A percentile compares a stretch with the other conserved stretches of the same genome.
These are phyloP conservation scores for Dipodascus albidus DNA, from an alignment of 805 yeast species.

Conservation along the genomic window DNA sequence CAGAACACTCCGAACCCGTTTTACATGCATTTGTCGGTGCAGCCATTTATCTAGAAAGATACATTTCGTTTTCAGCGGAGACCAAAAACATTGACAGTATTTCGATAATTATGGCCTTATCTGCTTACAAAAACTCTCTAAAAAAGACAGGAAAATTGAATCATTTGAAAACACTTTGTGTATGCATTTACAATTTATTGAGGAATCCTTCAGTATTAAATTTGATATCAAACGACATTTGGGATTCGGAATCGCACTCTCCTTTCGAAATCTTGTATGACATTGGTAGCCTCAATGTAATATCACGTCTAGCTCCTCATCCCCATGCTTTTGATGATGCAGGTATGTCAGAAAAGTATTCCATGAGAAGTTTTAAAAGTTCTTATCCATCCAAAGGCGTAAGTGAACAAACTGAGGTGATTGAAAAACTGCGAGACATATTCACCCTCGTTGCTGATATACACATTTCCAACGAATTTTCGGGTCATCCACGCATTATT, in stretches of 20 bases:
- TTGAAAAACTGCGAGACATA: slow-evolving; percentile 24
- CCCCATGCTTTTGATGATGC: not conserved
- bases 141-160: not conserved
- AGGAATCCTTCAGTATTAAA: not conserved
- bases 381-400: slow-evolving; percentile 1
- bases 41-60: not conserved
- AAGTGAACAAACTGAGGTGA: slow-evolving; percentile 19
- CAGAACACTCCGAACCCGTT: not conserved
- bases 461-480: slow-evolving; percentile 26
- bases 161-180: not conserved
- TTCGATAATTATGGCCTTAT: not conserved
- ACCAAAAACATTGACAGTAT: not conserved
- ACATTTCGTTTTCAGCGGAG: not conserved
- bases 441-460: slow-evolving; percentile 27
- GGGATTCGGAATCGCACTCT: slow-evolving; percentile 37
- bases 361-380: slow-evolving; percentile 11
- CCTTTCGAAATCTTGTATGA: slow-evolving; percentile 25
- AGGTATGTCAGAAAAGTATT: not conserved
- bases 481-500: slow-evolving; percentile 34
- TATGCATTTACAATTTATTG: not conserved
- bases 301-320: not conserved
- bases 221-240: slow-evolving; percentile 23
- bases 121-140: not conserved
- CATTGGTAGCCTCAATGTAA: slow-evolving; percentile 3
- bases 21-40: not conserved